Percentiles rank a stretch among this genome's conserved stretches.
These are phyloP conservation scores for Heracleum sosnowskyi DNA, from an alignment of 129 eudicot species.

Conservation along the genomic window DNA sequence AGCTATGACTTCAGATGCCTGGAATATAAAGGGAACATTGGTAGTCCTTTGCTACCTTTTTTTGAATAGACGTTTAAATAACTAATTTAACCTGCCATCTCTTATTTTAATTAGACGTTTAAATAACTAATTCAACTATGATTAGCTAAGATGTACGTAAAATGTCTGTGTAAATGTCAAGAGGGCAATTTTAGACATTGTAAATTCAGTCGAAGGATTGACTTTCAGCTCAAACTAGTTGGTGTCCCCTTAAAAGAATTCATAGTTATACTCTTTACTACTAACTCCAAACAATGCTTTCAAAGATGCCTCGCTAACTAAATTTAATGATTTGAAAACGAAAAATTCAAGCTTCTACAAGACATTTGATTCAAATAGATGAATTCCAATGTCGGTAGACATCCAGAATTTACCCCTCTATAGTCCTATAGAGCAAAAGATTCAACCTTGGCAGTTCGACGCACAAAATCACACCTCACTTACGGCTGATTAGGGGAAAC, in stretches of 20 bases:
- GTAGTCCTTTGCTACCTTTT: background rate
- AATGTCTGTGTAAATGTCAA: background rate
- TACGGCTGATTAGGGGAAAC: background rate
- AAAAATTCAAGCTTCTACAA: background rate
- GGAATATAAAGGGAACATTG: background rate
- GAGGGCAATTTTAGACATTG: background rate
- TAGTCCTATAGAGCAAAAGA: background rate
- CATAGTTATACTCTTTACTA: background rate
- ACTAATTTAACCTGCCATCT: background rate
- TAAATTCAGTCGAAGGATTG: background rate
- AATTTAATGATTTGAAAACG: background rate
- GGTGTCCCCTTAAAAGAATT: background rate
- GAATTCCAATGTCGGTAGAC: background rate
- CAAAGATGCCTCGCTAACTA: background rate
- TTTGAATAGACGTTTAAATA: background rate
- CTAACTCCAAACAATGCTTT: background rate
- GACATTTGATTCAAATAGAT: background rate
- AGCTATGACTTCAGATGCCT: conserved; percentile 8
- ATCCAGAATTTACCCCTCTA: background rate
- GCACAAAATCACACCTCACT: background rate
- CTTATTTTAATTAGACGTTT: background rate
- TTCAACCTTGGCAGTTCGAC: background rate
- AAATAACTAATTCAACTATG: background rate
- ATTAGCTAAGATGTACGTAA: background rate
- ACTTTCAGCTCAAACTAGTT: background rate